phyloP scores from a whole-genome alignment of 2,329 filamentous ascomycete species.

The Fusarium kyushuense region DNA sequence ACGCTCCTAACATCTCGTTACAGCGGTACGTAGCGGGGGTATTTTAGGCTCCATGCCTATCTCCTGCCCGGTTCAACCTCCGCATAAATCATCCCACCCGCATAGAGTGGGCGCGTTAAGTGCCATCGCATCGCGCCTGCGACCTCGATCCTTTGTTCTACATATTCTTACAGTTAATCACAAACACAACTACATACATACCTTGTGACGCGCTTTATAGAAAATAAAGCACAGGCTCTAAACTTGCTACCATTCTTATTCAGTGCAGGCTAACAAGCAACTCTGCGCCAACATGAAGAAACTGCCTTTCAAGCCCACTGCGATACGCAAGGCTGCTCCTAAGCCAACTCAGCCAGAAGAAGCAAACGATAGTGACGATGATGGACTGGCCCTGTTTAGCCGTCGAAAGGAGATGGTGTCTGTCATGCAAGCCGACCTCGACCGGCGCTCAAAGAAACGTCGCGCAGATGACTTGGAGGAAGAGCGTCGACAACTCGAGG shows the following conservation, averaged over 20 bases:
- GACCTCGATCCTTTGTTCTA: not conserved
- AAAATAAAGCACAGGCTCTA: conserved; percentile 1
- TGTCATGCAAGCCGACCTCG: conserved; percentile 57
- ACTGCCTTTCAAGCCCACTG: conserved; percentile 65
- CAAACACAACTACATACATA: not conserved
- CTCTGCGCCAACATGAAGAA: conserved; percentile 51
- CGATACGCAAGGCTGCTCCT: conserved; percentile 52
- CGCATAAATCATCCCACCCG: conserved; percentile 9
- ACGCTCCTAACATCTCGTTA: conserved; percentile 37
- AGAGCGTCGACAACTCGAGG: conserved; percentile 29
- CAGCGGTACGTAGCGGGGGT: conserved; percentile 33
- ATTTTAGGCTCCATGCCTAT: conserved; percentile 30
- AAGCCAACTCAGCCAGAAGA: conserved; percentile 38
- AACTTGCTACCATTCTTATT: conserved; percentile 19
- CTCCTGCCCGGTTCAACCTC: no score
- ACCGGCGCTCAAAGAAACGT: conserved; percentile 48
- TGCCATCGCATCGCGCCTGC: conserved; percentile 13
- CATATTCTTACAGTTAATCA: not conserved
- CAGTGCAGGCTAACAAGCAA: conserved; percentile 23
- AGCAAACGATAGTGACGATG: conserved; percentile 45
- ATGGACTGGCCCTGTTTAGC: conserved; percentile 62
- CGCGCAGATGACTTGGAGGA: conserved; percentile 39
- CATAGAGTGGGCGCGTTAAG: conserved; percentile 37
- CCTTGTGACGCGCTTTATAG: not conserved
- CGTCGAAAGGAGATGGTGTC: conserved; percentile 64